Percentiles rank a stretch among this genome's conserved stretches.
These are phyloP conservation scores for Lablab purpureus DNA, from an alignment of 306 rosid genomes.

Conservation along the genomic window DNA sequence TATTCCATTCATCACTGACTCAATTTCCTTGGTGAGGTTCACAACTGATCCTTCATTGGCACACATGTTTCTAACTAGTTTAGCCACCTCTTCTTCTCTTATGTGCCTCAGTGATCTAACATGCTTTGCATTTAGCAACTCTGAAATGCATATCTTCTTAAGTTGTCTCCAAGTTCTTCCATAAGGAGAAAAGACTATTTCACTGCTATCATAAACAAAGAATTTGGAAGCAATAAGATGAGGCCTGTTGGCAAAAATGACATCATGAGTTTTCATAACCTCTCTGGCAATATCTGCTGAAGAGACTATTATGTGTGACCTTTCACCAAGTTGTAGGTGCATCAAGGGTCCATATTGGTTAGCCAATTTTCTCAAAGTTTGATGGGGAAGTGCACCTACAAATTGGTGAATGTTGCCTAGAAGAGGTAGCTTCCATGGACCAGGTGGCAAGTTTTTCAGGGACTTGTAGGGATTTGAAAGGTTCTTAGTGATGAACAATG, in stretches of 20 bases:
- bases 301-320: neutral
- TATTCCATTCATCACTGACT: neutral
- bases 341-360: conserved; percentile 15
- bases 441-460: neutral
- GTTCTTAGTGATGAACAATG: neutral
- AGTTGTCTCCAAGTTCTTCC: conserved; percentile 1
- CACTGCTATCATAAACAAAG: neutral
- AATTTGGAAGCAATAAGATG: neutral
- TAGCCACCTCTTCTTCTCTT: conserved; percentile 30
- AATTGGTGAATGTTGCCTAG: conserved; percentile 13
- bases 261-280: conserved; percentile 16
- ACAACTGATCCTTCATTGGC: conserved; percentile 13
- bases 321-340: neutral
- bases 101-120: neutral
- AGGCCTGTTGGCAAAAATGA: neutral
- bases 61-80: conserved; percentile 2
- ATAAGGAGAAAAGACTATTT: neutral
- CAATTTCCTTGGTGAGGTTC: conserved; percentile 33
- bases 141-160: neutral
- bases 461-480: neutral
- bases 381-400: neutral
- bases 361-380: conserved; percentile 1
- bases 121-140: conserved; percentile 4
- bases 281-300: neutral
- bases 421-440: conserved; percentile 9